phyloP scores from a whole-genome alignment of 2,329 filamentous ascomycete species.

The Paradendryphiella salina region DNA sequence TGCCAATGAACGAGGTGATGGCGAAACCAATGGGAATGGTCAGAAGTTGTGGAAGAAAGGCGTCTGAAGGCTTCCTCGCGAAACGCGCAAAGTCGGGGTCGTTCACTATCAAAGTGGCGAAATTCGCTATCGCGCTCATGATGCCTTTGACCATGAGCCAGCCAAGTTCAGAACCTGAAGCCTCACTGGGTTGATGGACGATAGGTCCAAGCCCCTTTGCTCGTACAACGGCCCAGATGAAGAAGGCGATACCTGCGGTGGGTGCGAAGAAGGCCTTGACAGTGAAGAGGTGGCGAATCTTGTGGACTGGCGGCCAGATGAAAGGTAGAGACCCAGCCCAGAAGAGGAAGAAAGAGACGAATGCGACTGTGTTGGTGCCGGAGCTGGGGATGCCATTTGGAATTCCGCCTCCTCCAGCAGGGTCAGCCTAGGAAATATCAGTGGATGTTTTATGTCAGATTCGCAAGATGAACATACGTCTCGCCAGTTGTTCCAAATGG shows the following conservation, averaged over 20 bases:
- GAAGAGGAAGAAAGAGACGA: slow-evolving; percentile 83
- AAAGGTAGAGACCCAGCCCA: slow-evolving; percentile 80
- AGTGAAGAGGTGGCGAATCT: slow-evolving; percentile 87
- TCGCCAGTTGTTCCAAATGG: slow-evolving; percentile 75
- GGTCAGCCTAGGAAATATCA: slow-evolving; percentile 12
- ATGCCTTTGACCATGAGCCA: slow-evolving; percentile 85
- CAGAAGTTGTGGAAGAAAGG: slow-evolving; percentile 75
- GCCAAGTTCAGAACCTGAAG: slow-evolving; percentile 68
- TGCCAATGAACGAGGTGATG: slow-evolving; percentile 77
- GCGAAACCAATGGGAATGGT: slow-evolving; percentile 56
- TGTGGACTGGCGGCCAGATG: slow-evolving; percentile 86
- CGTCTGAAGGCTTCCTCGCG: slow-evolving; percentile 72
- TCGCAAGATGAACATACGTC: slow-evolving; percentile 31
- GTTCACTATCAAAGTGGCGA: slow-evolving; percentile 80
- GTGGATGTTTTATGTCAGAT: background rate
- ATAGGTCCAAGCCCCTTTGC: slow-evolving; percentile 85
- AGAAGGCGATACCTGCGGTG: slow-evolving; percentile 78
- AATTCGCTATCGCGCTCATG: slow-evolving; percentile 89
- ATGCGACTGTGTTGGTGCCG: slow-evolving; percentile 74
- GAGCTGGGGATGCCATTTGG: slow-evolving; percentile 69
- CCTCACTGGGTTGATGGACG: slow-evolving; percentile 66
- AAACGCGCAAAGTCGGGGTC: slow-evolving; percentile 87
- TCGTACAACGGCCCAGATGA: slow-evolving; percentile 82
- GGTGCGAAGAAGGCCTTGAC: slow-evolving; percentile 87
- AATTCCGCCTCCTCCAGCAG: slow-evolving; percentile 50